Percentiles rank a stretch among this genome's conserved stretches.
Evolutionary conservation across 2,329 filamentous ascomycete species (phyloP).

Genomic region (Chaetomium olivaceum): DNA sequence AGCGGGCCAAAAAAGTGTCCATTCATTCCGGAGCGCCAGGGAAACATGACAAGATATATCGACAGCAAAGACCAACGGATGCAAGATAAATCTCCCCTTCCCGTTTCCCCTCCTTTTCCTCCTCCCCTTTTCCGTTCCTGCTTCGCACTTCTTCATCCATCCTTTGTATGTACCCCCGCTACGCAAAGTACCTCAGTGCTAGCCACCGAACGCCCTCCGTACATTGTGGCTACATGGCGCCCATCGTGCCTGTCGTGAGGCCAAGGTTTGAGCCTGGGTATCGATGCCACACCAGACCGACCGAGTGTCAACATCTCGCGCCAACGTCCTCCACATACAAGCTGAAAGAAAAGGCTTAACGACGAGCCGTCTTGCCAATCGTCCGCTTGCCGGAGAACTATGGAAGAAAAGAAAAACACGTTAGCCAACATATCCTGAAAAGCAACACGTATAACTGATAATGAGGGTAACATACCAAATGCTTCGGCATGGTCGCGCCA

Average conservation of each 20-base stretch:
- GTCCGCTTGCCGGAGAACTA: constrained; percentile 88
- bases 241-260: too few species aligned
- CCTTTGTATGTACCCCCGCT: not conserved
- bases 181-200: not conserved
- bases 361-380: constrained; percentile 82
- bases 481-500: constrained; percentile 78
- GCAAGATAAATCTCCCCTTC: constrained; percentile 8
- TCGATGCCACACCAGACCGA: not conserved
- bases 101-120: constrained; percentile 12
- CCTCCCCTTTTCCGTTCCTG: not conserved
- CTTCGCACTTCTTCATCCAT: not conserved
- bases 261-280: not conserved
- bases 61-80: not conserved
- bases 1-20: not conserved
- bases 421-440: constrained; percentile 15
- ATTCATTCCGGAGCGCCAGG: constrained; percentile 11
- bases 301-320: not conserved
- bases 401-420: constrained; percentile 14
- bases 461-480: constrained; percentile 67
- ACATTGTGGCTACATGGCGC: not conserved
- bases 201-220: not conserved
- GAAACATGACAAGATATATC: constrained; percentile 10
- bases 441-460: not conserved
- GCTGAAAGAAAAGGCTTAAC: constrained; percentile 43
- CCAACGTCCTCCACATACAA: not conserved